phyloP scores from a whole-genome alignment of 2,329 filamentous ascomycete species.

The Penicillium sp. region DNA sequence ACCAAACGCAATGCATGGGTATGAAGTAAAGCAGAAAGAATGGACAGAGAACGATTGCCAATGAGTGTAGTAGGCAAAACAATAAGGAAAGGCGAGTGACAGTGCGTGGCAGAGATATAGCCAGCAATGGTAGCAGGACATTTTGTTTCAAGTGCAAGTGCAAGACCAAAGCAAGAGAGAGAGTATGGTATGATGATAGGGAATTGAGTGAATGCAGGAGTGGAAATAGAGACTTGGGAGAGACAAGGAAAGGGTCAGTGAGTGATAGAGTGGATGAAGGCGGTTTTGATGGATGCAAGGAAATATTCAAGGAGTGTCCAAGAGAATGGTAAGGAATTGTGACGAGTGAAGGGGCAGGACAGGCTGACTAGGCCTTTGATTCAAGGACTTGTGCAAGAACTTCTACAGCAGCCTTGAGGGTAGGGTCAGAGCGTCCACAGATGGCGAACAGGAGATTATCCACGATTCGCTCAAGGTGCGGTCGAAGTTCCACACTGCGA shows the following conservation, averaged over 20 bases:
- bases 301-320: neutral
- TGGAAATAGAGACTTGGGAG: too few species aligned
- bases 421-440: conserved; percentile 37
- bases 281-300: too few species aligned
- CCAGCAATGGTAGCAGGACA: too few species aligned
- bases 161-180: too few species aligned
- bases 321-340: conserved; percentile 2
- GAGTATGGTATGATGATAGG: too few species aligned
- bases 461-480: conserved; percentile 37
- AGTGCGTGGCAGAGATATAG: too few species aligned
- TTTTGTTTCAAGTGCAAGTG: too few species aligned
- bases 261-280: too few species aligned
- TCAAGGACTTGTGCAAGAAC: conserved; percentile 43
- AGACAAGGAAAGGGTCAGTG: too few species aligned
- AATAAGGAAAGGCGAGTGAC: neutral
- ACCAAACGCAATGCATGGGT: conserved; percentile 28
- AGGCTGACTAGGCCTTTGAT: conserved; percentile 24
- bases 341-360: neutral
- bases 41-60: conserved; percentile 5
- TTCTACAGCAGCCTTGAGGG: conserved; percentile 39
- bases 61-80: conserved; percentile 1
- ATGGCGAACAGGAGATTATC: conserved; percentile 40
- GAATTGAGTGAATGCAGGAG: too few species aligned
- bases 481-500: conserved; percentile 33
- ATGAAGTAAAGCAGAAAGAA: conserved; percentile 14